A percentile compares a stretch with the other conserved stretches of the same genome.
Evolutionary conservation across 345 rosid species (phyloP).

Genomic region (Hibiscus syriacus): DNA sequence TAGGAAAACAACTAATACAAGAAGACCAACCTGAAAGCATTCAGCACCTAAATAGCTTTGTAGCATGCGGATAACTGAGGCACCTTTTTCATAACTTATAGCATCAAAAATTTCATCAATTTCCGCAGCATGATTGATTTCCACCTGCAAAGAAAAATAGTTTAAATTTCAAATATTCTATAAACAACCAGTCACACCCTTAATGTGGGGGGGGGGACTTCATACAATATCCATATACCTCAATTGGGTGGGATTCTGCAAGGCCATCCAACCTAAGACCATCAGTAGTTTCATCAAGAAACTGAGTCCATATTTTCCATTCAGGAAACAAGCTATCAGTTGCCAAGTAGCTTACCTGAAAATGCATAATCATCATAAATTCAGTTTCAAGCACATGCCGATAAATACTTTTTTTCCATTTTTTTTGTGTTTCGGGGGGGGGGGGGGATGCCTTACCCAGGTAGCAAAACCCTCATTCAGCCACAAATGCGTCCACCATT

Average conservation of each 20-base stretch:
- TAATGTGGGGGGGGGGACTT: not conserved
- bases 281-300: slow-evolving; percentile 73
- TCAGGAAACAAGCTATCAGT: slow-evolving; percentile 86
- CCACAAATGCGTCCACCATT: slow-evolving; percentile 99
- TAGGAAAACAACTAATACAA: not conserved
- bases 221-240: slow-evolving; percentile 37
- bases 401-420: no score
- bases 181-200: not conserved
- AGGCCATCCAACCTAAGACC: slow-evolving; percentile 94
- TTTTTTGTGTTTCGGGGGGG: no score
- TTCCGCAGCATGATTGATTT: slow-evolving; percentile 81
- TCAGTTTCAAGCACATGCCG: not conserved
- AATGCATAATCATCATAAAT: slow-evolving; percentile 12
- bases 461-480: slow-evolving; percentile 97
- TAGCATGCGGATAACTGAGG: slow-evolving; percentile 89
- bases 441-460: slow-evolving; percentile 87
- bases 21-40: slow-evolving; percentile 66
- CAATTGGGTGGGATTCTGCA: slow-evolving; percentile 95
- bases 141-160: slow-evolving; percentile 48
- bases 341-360: slow-evolving; percentile 96
- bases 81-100: slow-evolving; percentile 91
- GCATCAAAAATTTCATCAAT: slow-evolving; percentile 94
- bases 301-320: slow-evolving; percentile 99
- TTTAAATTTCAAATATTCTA: not conserved
- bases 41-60: slow-evolving; percentile 97